phyloP scores from a whole-genome alignment of 139 green algal species.

The Ettlia oleoabundans region DNA sequence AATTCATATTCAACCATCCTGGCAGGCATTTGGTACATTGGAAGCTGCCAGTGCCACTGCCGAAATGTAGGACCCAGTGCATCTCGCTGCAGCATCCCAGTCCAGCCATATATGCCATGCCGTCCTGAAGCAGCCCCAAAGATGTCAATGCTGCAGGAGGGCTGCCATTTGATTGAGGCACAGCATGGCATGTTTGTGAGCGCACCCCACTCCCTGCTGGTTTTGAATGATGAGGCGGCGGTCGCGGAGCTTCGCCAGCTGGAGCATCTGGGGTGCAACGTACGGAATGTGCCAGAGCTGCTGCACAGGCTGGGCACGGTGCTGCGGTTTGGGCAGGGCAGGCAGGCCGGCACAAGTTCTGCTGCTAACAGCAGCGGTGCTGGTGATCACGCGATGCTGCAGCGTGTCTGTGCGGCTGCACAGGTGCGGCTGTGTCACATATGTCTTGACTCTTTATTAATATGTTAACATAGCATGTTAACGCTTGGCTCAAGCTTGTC shows the following conservation, averaged over 20 bases:
- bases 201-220: conserved; percentile 6
- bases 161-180: conserved; percentile 21
- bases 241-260: conserved; percentile 48
- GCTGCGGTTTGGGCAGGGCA: conserved; percentile 1
- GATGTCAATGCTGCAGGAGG: conserved; percentile 15
- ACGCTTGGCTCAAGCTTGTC: no score
- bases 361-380: background rate
- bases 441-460: no score
- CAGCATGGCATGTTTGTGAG: conserved; percentile 22
- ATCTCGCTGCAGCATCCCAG: no score
- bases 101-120: no score
- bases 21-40: no score
- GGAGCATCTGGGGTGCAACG: background rate
- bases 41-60: no score
- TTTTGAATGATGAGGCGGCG: conserved; percentile 39
- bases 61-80: no score
- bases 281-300: background rate
- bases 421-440: background rate
- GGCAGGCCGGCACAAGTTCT: background rate
- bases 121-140: no score
- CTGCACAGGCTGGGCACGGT: conserved; percentile 16
- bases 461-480: no score
- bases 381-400: background rate
- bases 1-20: no score
- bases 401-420: background rate